Evolutionary conservation across 1,139 yeast genomes (phyloP), one percentile per base, ranked within the genome.

Genomic region (Yamadazyma friedrichii): DNA sequence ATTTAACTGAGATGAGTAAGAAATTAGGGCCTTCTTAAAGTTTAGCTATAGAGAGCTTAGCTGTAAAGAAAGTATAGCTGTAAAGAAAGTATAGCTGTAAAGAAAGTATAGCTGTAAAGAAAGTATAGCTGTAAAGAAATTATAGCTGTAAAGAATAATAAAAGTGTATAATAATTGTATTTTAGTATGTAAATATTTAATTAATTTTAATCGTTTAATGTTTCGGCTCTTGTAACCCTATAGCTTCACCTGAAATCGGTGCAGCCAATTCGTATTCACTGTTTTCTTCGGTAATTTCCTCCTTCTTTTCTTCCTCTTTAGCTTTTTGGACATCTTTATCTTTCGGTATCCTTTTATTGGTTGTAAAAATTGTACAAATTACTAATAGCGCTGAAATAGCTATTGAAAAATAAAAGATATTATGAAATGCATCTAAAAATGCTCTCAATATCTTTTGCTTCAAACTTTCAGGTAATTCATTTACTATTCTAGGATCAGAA

Each of bases 371-470:
- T 12, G 48, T 33, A 3, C 52, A 47, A 15, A 65, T 44, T 5
- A 57, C 42, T 2, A 58, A 43, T 22, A 64, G 34, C 3, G 45
- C 51, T 3, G 65, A 56, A 35, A 58, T 56, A 1, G 67, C 72
- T 32, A 65, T 37, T 34, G 54, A 33, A 56, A 64, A 55, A 48
- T 64, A 65, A 43, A 61, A 67, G 0, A 64, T 69, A 44, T 62
- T 61, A 32, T 53, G 51, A 15, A 67, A 61, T 2, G 66, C 55
- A 8, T 47, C 43, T 66, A 65, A 59, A 36, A 65, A 56, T 44
- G 58, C 61, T 1, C 35, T 28, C 48, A 60, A 64, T 31, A 69
- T 53, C 37, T 64, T 65, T 1, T 16, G 12, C 36, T 52, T 49
- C 0, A 70, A 56, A 16, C 42, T 60, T 1, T 63, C 60, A 4